Conservation (phyloP, 257 asterid genomes). For the Solanum clarkiae region DNA sequence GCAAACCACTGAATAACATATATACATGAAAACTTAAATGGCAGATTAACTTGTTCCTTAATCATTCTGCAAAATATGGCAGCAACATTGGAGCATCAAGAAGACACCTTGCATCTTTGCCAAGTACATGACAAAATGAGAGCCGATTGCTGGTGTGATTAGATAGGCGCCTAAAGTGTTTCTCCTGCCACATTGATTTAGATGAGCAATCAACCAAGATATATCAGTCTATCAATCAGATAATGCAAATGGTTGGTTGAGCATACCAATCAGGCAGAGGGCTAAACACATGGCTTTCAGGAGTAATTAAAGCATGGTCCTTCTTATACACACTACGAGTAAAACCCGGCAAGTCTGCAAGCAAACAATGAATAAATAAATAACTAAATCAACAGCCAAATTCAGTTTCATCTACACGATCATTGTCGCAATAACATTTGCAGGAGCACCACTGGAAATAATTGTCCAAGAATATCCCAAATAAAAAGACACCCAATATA, state of each 20-base stretch:
- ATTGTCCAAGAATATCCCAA: neutral
- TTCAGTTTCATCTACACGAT: neutral
- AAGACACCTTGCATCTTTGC: slow-evolving; percentile 86
- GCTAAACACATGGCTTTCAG: slow-evolving; percentile 93
- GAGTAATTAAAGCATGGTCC: slow-evolving; percentile 90
- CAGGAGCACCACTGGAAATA: neutral
- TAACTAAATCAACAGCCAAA: neutral
- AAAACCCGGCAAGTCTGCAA: slow-evolving; percentile 83
- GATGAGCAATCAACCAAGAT: neutral
- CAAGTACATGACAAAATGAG: slow-evolving; percentile 90
- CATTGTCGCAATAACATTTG: neutral
- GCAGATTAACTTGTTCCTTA: neutral
- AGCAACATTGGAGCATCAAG: neutral
- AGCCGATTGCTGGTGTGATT: slow-evolving; percentile 72
- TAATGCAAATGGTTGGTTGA: neutral
- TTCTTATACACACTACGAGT: slow-evolving; percentile 78
- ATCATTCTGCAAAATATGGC: neutral
- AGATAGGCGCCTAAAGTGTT: slow-evolving; percentile 75
- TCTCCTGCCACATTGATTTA: slow-evolving; percentile 29
- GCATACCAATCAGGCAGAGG: slow-evolving; percentile 78
- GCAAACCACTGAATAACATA: neutral
- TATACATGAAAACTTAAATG: neutral
- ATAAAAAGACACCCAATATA: neutral
- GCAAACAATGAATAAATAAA: neutral
- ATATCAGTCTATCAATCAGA: neutral